Base-by-base conservation (phyloP, 495 filamentous ascomycete genomes). In the Xylaria cubensis region DNA sequence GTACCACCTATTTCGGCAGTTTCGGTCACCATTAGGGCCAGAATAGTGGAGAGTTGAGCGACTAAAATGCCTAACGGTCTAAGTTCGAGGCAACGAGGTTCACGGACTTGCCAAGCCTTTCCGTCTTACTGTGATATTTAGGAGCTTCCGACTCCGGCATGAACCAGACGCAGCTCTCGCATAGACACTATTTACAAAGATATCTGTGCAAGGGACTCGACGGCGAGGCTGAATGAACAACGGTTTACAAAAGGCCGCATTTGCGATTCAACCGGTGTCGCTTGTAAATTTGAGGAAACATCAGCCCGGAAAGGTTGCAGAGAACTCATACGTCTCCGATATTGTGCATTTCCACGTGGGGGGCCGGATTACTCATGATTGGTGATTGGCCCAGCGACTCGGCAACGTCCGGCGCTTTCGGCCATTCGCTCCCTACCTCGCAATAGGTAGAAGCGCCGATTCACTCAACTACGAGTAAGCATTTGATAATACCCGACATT, bases 81-180 rank as follows among this genome's bases (percentile, higher is more conserved):
- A 64, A 13, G n/a, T 62, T 62, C 17, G 36, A 67, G 41, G 10
- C 53, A 13, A 59, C 51, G 24, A 48, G 13, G 50, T 34, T 68
- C 21, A 36, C 53, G 67, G 41, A 5, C 9, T 36, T 36, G 67
- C 67, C 67, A 48, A 59, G 67, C 46, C 15, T 70, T 64, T 64
- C 26, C 46, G 44, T 64, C 68, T 63, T 63, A 70, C 56, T 36
- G 17, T 53, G 17, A 51, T 39, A n/a, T 50, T 64, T 62, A 29
- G 58, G 48, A 62, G 58, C 44, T 70, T 62, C 68, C 44, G 68
- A 53, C 44, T 64, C 44, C 68, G 42, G 68, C 58, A 53, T 62
- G 44, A 26, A 13, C n/a, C 12, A 26, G 44, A 70, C 55, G 68
- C 68, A 70, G 19, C 56, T 70, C 68, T 70, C 58, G 68, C 68